These are phyloP conservation scores for Sclerotinia sclerotiorum DNA, from an alignment of 2,329 filamentous ascomycete genomes.

Conservation along the genomic window DNA sequence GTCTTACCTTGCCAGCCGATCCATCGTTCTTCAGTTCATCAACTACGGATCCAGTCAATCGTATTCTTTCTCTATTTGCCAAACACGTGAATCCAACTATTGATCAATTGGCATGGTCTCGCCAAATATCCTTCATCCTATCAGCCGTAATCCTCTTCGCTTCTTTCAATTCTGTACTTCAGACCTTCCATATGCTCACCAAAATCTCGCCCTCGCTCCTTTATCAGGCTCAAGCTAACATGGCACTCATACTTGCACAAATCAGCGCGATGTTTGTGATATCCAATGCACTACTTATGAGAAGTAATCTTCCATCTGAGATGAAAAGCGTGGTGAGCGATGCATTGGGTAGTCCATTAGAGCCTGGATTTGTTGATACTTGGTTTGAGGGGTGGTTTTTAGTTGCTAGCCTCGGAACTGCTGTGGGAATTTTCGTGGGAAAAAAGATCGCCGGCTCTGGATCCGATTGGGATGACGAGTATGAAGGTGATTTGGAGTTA, in stretches of 20 bases:
- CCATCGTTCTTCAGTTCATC: slow-evolving; percentile 50
- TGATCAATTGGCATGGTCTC: slow-evolving; percentile 79
- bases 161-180: slow-evolving; percentile 78
- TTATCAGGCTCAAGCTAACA: slow-evolving; percentile 68
- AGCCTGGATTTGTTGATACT: slow-evolving; percentile 66
- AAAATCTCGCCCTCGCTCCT: slow-evolving; percentile 73
- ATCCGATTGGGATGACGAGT: slow-evolving; percentile 57
- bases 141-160: slow-evolving; percentile 80
- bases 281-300: slow-evolving; percentile 70
- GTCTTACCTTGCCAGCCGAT: slow-evolving; percentile 44
- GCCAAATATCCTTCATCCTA: slow-evolving; percentile 80
- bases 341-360: slow-evolving; percentile 73
- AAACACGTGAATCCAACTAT: slow-evolving; percentile 82
- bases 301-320: slow-evolving; percentile 75
- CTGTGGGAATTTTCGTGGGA: slow-evolving; percentile 70
- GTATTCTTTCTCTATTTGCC: slow-evolving; percentile 74
- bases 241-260: slow-evolving; percentile 77
- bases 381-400: slow-evolving; percentile 93
- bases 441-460: slow-evolving; percentile 55
- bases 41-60: slow-evolving; percentile 80
- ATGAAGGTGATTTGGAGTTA: slow-evolving; percentile 59
- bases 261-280: slow-evolving; percentile 85
- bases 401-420: slow-evolving; percentile 63
- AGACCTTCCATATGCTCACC: slow-evolving; percentile 79
- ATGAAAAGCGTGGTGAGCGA: slow-evolving; percentile 76